A percentile compares a stretch with the other conserved stretches of the same genome.
Conservation (phyloP, 225 moss, liverwort and hornwort species). For the Takakia lepidozioides region DNA sequence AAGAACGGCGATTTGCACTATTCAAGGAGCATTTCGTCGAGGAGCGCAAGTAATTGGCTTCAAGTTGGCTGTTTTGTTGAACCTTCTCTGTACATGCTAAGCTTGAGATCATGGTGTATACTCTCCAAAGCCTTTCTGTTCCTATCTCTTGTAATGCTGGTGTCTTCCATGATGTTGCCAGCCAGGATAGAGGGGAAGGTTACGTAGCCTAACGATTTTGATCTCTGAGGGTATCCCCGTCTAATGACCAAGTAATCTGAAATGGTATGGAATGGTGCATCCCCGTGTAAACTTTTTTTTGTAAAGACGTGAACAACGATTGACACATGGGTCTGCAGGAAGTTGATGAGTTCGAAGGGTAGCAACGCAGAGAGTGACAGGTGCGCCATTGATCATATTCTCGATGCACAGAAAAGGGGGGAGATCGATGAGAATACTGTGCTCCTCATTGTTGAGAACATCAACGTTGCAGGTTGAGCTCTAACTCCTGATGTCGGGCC, state of each 20-base stretch:
- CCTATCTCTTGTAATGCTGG: not conserved
- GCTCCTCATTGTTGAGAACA: constrained; percentile 57
- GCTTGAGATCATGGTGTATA: not conserved
- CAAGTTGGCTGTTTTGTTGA: not conserved
- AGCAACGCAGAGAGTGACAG: constrained; percentile 26
- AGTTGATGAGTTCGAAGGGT: constrained; percentile 14
- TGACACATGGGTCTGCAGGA: constrained; percentile 13
- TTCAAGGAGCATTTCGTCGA: constrained; percentile 71
- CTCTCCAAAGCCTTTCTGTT: not conserved
- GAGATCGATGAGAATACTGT: constrained; percentile 62
- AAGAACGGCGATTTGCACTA: constrained; percentile 59
- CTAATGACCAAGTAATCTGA: too few species aligned
- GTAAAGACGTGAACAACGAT: too few species aligned
- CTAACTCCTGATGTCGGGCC: too few species aligned
- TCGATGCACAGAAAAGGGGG: constrained; percentile 45
- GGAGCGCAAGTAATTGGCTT: constrained; percentile 25
- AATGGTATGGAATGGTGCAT: too few species aligned
- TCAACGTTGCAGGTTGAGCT: constrained; percentile 67
- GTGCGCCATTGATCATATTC: constrained; percentile 45
- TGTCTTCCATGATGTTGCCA: not conserved
- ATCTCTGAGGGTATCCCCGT: too few species aligned
- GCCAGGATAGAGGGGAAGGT: too few species aligned
- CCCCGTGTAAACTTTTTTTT: too few species aligned
- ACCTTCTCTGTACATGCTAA: too few species aligned
- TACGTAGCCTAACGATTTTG: too few species aligned